Base-by-base conservation (phyloP, 2,329 filamentous ascomycete genomes). In the Scedosporium dehoogii region DNA sequence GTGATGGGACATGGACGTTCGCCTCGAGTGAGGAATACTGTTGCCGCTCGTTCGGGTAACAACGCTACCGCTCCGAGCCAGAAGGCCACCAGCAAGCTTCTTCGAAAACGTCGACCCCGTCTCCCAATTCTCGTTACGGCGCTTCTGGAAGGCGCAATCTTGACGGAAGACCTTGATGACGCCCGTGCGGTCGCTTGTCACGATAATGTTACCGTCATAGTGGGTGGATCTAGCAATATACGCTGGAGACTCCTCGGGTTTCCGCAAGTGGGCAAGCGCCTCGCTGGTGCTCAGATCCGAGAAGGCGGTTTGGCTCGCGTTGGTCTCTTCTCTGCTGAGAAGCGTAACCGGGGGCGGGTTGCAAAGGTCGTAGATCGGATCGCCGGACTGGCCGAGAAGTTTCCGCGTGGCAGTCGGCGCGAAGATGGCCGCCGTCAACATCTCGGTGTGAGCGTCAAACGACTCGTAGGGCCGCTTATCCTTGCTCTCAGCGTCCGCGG, bases 351-450 rank as follows among this genome's bases (percentile, higher is more conserved):
- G 92, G 0, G 93, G 94, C 4, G 94, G 94, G 68, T 97, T 97
- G 79, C 94, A 97, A 1, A 97, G 81, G 68, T 97, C 92, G 72
- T 92, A 99, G n/a, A 99, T 84, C 1, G 94, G 92, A 71, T 99
- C 92, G 62, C 91, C 90, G 0, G 92, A 96, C 14, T 84, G 82
- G 59, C 89, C 87, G 0, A 99, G 81, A 2, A 94, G 79, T 69
- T 90, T 87, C 63, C 90, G 85, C 10, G 91, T 92, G 68, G 85
- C 85, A 0, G 84, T 83, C 0, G 94, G 93, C 0, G 93, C 93
- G 70, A 97, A 88, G 3, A 94, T 77, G 1, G 93, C 91, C n/a
- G 87, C 89, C 0, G 93, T 97, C 3, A 96, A 92, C 64, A 96
- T 90, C 23, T 90, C 87, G 0, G 89, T 85, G 71, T 97, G 92